A percentile compares a stretch with the other conserved stretches of the same genome.
Evolutionary conservation across 83 land plant species (phyloP).

Genomic region (Picea mariana): DNA sequence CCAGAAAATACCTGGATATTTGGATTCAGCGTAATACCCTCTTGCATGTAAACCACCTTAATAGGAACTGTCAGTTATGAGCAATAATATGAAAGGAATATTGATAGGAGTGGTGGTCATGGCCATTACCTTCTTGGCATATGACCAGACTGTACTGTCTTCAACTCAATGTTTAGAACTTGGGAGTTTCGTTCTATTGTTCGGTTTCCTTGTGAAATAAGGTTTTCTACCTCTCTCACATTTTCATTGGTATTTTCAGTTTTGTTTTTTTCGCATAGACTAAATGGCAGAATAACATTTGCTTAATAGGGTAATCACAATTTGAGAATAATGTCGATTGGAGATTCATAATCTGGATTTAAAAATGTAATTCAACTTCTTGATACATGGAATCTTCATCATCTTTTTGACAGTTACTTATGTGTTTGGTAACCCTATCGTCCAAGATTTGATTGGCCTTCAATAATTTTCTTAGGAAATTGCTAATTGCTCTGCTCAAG

Average conservation of each 20-base stretch:
- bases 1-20: too few species aligned
- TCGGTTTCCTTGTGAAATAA: constrained; percentile 50
- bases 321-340: too few species aligned
- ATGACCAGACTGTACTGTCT: constrained; percentile 42
- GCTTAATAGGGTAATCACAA: too few species aligned
- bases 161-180: constrained; percentile 39
- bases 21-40: too few species aligned
- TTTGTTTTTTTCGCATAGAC: too few species aligned
- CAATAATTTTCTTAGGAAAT: background rate
- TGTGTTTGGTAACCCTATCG: background rate
- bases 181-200: constrained; percentile 43
- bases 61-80: too few species aligned
- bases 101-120: constrained; percentile 48
- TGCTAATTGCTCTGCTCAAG: background rate
- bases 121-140: constrained; percentile 43
- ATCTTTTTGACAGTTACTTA: background rate
- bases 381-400: background rate
- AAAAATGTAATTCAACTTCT: too few species aligned
- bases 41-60: too few species aligned
- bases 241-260: background rate
- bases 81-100: constrained; percentile 23
- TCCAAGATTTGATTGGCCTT: background rate
- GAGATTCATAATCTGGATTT: too few species aligned
- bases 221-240: constrained; percentile 30
- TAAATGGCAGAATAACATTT: too few species aligned